Percentiles rank a stretch among this genome's conserved stretches.
Evolutionary conservation across 148 eudicot genomes (phyloP).

Genomic region (Rhododendron mucronatum): DNA sequence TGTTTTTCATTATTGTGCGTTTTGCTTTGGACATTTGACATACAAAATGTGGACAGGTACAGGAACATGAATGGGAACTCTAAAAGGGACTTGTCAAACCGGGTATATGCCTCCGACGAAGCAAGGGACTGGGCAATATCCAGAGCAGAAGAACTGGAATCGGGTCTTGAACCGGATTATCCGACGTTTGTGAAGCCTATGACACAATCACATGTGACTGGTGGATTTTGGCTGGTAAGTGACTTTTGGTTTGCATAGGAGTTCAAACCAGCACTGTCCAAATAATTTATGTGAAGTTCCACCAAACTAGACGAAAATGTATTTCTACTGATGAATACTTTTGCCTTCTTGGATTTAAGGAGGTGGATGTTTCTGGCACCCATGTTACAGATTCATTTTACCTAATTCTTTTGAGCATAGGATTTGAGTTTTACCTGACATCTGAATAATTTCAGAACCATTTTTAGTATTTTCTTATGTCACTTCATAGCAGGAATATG

Average conservation of each 20-base stretch:
- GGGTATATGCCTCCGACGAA: conserved; percentile 59
- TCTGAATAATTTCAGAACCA: neutral
- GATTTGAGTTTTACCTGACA: neutral
- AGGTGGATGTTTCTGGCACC: too few species aligned
- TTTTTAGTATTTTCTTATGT: neutral
- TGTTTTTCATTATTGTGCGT: neutral
- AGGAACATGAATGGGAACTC: conserved; percentile 24
- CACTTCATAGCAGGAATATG: neutral
- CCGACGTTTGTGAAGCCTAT: conserved; percentile 59
- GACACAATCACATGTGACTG: conserved; percentile 78
- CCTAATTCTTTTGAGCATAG: neutral
- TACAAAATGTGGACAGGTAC: neutral
- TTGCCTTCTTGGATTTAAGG: neutral
- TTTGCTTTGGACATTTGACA: neutral
- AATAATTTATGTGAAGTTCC: neutral
- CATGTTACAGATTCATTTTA: neutral
- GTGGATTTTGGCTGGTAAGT: conserved; percentile 90
- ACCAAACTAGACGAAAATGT: neutral
- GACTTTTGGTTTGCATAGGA: neutral
- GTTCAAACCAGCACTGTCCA: neutral
- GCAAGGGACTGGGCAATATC: conserved; percentile 38
- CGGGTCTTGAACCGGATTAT: conserved; percentile 28
- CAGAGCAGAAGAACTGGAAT: conserved; percentile 54
- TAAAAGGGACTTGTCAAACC: conserved; percentile 45
- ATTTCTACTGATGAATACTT: neutral